Evolutionary conservation across 2,329 filamentous ascomycete species (phyloP).

Genomic region (Chaetomium sp.): DNA sequence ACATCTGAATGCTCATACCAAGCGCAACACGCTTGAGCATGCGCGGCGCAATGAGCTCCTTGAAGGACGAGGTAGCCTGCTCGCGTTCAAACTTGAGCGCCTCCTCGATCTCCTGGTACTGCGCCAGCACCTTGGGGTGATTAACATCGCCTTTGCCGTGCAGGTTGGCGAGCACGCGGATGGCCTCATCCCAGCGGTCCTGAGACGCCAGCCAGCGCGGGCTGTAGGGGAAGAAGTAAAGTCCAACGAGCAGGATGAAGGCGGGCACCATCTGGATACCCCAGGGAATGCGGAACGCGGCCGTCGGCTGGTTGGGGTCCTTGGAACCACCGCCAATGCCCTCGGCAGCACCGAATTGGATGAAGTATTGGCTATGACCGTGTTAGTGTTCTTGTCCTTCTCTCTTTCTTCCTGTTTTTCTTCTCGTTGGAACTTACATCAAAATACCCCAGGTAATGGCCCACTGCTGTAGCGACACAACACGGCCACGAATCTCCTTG

Average conservation of each 20-base stretch:
- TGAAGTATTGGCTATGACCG: slow-evolving; percentile 47
- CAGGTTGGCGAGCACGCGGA: slow-evolving; percentile 50
- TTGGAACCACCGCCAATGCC: slow-evolving; percentile 42
- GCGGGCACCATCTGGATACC: slow-evolving; percentile 53
- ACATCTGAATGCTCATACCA: slow-evolving; percentile 28
- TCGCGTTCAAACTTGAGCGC: slow-evolving; percentile 49
- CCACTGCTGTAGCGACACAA: slow-evolving; percentile 62
- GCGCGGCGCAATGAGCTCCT: slow-evolving; percentile 41
- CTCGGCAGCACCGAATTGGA: slow-evolving; percentile 57
- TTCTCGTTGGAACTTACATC: slow-evolving; percentile 31
- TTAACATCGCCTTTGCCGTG: slow-evolving; percentile 51
- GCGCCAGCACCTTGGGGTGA: slow-evolving; percentile 54
- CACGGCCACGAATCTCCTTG: slow-evolving; percentile 50
- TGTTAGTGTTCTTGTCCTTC: neutral
- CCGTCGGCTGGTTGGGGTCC: slow-evolving; percentile 43
- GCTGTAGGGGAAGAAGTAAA: slow-evolving; percentile 56
- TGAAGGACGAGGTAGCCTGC: slow-evolving; percentile 42
- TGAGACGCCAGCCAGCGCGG: slow-evolving; percentile 66
- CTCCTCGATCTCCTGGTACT: slow-evolving; percentile 56
- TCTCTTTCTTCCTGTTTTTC: no score
- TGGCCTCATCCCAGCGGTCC: slow-evolving; percentile 60
- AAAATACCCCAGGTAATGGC: slow-evolving; percentile 65
- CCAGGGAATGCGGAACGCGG: slow-evolving; percentile 57
- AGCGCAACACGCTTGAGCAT: slow-evolving; percentile 51
- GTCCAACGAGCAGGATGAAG: slow-evolving; percentile 45